Evolutionary conservation across 1,139 yeast genomes (phyloP).

Genomic region (Meyerozyma carpophila): DNA sequence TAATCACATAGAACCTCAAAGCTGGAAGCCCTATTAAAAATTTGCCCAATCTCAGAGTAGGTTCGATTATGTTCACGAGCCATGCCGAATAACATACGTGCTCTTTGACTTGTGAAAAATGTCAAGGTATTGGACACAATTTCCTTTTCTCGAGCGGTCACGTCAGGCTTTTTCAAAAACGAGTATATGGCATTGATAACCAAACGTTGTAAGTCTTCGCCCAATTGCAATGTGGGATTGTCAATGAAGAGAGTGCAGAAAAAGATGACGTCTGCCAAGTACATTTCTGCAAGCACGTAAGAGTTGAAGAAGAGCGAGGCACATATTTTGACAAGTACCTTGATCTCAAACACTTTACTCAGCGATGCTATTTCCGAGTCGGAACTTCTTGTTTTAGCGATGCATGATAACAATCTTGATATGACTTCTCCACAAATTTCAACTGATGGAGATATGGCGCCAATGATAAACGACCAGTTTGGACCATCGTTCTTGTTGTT

Average conservation of each 20-base stretch:
- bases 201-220: slow-evolving; percentile 60
- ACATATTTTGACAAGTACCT: slow-evolving; percentile 61
- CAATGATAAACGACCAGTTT: slow-evolving; percentile 59
- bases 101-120: slow-evolving; percentile 65
- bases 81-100: slow-evolving; percentile 71
- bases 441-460: slow-evolving; percentile 67
- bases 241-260: slow-evolving; percentile 69
- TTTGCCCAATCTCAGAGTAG: slow-evolving; percentile 29
- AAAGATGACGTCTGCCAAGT: slow-evolving; percentile 68
- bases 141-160: slow-evolving; percentile 38
- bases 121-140: slow-evolving; percentile 50
- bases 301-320: slow-evolving; percentile 73
- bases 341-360: slow-evolving; percentile 66
- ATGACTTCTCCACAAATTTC: slow-evolving; percentile 69
- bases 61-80: slow-evolving; percentile 50
- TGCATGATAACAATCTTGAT: slow-evolving; percentile 45
- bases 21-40: slow-evolving; percentile 45
- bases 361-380: slow-evolving; percentile 56
- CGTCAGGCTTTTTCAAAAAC: slow-evolving; percentile 53
- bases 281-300: slow-evolving; percentile 56
- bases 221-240: slow-evolving; percentile 64
- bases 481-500: slow-evolving; percentile 71
- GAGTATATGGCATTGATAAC: slow-evolving; percentile 70
- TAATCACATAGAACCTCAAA: slow-evolving; percentile 65
- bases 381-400: slow-evolving; percentile 43